Percentiles rank a stretch among this genome's conserved stretches.
Evolutionary conservation across 768 basidiomycete species (phyloP).

Genomic region (Hygrophorus pudorinus): DNA sequence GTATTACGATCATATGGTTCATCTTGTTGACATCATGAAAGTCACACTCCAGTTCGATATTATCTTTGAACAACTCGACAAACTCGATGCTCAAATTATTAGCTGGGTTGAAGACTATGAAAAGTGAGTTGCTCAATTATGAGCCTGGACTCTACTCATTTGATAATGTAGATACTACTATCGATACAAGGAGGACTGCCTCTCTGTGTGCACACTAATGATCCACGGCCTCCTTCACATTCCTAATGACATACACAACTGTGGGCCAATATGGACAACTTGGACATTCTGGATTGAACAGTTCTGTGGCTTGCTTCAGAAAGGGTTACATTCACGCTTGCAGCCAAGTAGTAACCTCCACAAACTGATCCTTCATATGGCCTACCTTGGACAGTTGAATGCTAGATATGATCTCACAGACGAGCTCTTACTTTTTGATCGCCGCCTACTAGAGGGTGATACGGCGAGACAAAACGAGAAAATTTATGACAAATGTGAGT

Average conservation of each 20-base stretch:
- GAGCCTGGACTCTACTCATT: slow-evolving; percentile 3
- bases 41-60: slow-evolving; percentile 23
- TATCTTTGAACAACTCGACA: slow-evolving; percentile 15
- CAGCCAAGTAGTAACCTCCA: slow-evolving; percentile 21
- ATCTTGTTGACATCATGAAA: slow-evolving; percentile 25
- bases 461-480: slow-evolving; percentile 5
- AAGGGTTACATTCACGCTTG: slow-evolving; percentile 11
- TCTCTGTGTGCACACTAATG: slow-evolving; percentile 21
- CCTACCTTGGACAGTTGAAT: slow-evolving; percentile 18
- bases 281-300: slow-evolving; percentile 29
- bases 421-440: slow-evolving; percentile 4
- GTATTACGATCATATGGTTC: slow-evolving; percentile 28
- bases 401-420: slow-evolving; percentile 17
- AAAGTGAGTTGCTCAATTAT: slow-evolving; percentile 14
- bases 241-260: slow-evolving; percentile 17
- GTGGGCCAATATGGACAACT: slow-evolving; percentile 24
- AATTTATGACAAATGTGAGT: slow-evolving; percentile 7
- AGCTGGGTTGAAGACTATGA: slow-evolving; percentile 30
- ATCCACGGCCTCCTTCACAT: slow-evolving; percentile 27
- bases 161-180: slow-evolving; percentile 19
- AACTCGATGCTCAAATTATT: slow-evolving; percentile 18
- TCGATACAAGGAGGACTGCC: slow-evolving; percentile 16
- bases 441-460: background rate
- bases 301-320: slow-evolving; percentile 20
- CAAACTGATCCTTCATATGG: slow-evolving; percentile 14